These are phyloP conservation scores for Platanus orientalis DNA, from an alignment of 164 flowering plant species.

Conservation along the genomic window DNA sequence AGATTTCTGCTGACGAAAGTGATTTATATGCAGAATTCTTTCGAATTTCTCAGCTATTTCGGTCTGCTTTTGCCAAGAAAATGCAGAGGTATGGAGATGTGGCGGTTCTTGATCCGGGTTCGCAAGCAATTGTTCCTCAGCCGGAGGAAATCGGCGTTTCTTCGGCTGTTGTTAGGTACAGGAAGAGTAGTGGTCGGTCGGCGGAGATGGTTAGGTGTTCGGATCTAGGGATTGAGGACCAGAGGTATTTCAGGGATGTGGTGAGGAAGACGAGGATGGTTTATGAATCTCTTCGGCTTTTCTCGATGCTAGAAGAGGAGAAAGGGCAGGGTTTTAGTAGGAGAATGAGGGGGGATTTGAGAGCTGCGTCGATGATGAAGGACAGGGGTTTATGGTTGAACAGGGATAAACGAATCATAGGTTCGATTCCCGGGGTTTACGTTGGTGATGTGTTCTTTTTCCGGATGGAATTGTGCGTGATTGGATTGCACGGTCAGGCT, in stretches of 20 bases:
- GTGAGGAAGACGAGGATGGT: constrained; percentile 58
- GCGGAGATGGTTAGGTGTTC: constrained; percentile 69
- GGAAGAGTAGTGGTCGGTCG: constrained; percentile 29
- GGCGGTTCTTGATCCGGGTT: constrained; percentile 22
- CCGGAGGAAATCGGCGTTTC: constrained; percentile 11
- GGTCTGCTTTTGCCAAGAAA: constrained; percentile 45
- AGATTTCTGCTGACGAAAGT: constrained; percentile 9
- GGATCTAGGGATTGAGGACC: constrained; percentile 38
- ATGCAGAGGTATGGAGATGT: constrained; percentile 9
- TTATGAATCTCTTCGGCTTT: constrained; percentile 59
- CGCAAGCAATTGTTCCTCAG: constrained; percentile 45
- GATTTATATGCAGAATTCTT: constrained; percentile 50
- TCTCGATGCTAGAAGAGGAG: constrained; percentile 37
- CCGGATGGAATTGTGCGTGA: constrained; percentile 71
- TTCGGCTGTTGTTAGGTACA: background rate
- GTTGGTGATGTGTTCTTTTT: constrained; percentile 77
- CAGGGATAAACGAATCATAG: constrained; percentile 73
- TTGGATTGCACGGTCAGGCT: constrained; percentile 69
- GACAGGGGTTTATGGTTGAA: constrained; percentile 61
- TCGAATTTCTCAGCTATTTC: constrained; percentile 57
- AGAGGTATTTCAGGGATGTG: constrained; percentile 43
- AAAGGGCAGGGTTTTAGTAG: constrained; percentile 10
- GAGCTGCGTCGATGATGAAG: constrained; percentile 50
- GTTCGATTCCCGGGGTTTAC: constrained; percentile 70
- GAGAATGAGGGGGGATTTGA: constrained; percentile 47